Conservation (phyloP, 106 monocot genomes). For the Dendrobium nobile region DNA sequence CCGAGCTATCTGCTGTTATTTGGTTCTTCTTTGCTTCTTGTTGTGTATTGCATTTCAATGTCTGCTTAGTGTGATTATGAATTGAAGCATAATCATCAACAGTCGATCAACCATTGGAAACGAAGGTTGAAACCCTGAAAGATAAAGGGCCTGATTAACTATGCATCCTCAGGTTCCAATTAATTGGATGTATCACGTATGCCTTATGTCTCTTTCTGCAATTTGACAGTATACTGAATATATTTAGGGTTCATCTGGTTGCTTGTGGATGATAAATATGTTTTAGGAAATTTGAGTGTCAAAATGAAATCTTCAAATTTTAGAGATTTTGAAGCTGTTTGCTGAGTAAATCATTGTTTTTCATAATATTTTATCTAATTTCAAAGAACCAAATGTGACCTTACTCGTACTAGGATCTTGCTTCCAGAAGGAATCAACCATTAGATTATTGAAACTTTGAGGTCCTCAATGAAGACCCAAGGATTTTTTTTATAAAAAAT, state of each 20-base stretch:
- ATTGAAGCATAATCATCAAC: neutral
- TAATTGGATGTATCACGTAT: neutral
- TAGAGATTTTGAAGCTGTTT: no score
- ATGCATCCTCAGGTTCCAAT: neutral
- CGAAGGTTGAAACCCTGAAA: neutral
- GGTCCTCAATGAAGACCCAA: neutral
- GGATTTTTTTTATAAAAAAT: neutral
- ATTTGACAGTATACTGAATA: no score
- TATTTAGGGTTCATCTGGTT: no score
- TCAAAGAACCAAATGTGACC: no score
- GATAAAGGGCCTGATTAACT: neutral
- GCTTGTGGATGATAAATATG: no score
- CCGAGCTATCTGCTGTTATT: no score
- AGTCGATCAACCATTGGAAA: neutral
- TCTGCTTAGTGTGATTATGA: neutral
- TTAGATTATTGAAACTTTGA: neutral
- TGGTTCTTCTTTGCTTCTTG: neutral
- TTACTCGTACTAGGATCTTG: no score
- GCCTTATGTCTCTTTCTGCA: no score
- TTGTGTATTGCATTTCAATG: neutral
- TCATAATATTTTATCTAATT: no score
- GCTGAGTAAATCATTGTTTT: no score
- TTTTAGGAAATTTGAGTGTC: no score
- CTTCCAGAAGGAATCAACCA: neutral
- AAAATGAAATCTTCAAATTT: no score